Evolutionary conservation across 2,329 filamentous ascomycete species (phyloP), one percentile per base, ranked within the genome.

Genomic region (Botrytis pseudocinerea): DNA sequence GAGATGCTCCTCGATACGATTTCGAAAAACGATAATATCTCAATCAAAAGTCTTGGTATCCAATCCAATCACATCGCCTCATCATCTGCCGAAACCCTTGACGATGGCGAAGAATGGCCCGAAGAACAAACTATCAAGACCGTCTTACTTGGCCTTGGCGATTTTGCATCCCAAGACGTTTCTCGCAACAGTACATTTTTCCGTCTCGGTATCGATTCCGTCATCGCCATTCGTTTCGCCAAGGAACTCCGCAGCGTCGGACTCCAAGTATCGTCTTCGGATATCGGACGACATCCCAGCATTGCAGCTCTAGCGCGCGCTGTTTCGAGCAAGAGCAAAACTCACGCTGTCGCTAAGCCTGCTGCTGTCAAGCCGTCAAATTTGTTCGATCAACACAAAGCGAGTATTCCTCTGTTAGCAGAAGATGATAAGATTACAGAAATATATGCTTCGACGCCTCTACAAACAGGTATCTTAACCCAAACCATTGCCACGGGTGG

Each of bases 161-260:
- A 61, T 18, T 70, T 60, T n/a, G 40, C 59, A 40, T 64, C 44
- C 12, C 46, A 38, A 12, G n/a, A 63, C 2, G 51, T 71, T 18
- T 54, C 44, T 20, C 51, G 42, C 42, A 40, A 35, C 63, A 57
- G 48, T 9, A 57, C 80, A 72, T 84, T 84, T 77, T 82, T 82
- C 74, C 74, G 73, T 12, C 74, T 82, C 1, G 80, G 80, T 14
- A 81, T 81, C n/a, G 80, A 81, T 68, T 82, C 81, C 0, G 73
- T 82, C 0, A 70, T 74, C 14, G 80, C 80, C 1, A 84, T 83
- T 78, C 85, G 83, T 57, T 75, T 87, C 7, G 85, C 87, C 0
- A 83, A 85, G 35, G 80, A 51, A 35, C 60, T 74, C 9, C 59
- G 75, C 63, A 10, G 12, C 38, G 51, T 40, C 7, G 81, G 81